Evolutionary conservation across 2,329 filamentous ascomycete genomes (phyloP).

Genomic region (Fulvia fulva): DNA sequence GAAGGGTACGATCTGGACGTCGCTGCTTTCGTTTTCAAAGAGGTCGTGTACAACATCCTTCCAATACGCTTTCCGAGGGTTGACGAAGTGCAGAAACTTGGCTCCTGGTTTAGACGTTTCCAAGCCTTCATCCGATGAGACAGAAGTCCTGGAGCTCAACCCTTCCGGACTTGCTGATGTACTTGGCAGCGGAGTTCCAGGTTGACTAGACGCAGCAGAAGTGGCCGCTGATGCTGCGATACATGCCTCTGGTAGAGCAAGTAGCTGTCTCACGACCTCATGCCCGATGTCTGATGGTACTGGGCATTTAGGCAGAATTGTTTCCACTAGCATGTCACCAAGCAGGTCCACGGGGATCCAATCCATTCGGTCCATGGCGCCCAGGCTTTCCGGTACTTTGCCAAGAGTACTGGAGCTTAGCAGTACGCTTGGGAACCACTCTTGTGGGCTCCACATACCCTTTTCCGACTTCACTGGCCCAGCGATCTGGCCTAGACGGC

Average conservation of each 20-base stretch:
- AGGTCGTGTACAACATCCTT: not conserved
- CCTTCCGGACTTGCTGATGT: not conserved
- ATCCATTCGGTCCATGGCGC: slow-evolving; percentile 44
- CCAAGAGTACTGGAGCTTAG: slow-evolving; percentile 49
- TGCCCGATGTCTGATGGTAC: not conserved
- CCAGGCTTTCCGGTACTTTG: slow-evolving; percentile 45
- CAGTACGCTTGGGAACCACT: slow-evolving; percentile 51
- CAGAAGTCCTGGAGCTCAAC: not conserved
- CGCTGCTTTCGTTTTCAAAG: not conserved
- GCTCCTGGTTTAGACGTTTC: not conserved
- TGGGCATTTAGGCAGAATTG: not conserved
- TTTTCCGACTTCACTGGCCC: slow-evolving; percentile 6
- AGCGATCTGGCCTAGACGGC: slow-evolving; percentile 15
- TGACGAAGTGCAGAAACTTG: not conserved
- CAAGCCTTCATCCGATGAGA: not conserved
- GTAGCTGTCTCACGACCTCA: not conserved
- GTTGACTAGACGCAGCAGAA: not conserved
- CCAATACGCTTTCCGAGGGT: not conserved
- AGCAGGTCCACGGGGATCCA: slow-evolving; percentile 50
- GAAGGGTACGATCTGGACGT: not conserved
- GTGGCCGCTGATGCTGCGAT: not conserved
- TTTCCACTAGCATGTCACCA: slow-evolving; percentile 4
- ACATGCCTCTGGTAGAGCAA: not conserved
- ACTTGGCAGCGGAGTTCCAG: not conserved
- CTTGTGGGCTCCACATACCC: slow-evolving; percentile 51